These are phyloP conservation scores for Tolypocladium nubicola DNA, from an alignment of 2,329 filamentous ascomycete species.

Conservation along the genomic window DNA sequence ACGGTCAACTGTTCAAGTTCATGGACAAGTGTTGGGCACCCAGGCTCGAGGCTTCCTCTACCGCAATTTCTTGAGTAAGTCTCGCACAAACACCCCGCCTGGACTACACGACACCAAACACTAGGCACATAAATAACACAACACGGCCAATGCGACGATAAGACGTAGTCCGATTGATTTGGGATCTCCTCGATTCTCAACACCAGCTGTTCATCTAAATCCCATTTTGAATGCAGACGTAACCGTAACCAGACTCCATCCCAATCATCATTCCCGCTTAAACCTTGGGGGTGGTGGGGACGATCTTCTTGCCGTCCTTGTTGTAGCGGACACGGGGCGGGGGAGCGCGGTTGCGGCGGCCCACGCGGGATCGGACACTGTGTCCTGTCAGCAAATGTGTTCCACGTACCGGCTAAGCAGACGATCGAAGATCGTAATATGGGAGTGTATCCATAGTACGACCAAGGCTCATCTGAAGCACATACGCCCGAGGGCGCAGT, in stretches of 20 bases:
- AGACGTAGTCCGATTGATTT: constrained; percentile 14
- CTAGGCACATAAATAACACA: not conserved
- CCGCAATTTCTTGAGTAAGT: not conserved
- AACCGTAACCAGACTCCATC: constrained; percentile 27
- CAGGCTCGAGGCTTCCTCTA: too few relatives aligned
- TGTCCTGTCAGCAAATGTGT: constrained; percentile 29
- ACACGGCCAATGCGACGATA: constrained; percentile 1
- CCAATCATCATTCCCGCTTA: constrained; percentile 21
- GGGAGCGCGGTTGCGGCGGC: constrained; percentile 97
- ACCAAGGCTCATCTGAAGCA: constrained; percentile 52
- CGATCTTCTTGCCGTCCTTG: constrained; percentile 99
- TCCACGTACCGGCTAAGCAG: constrained; percentile 15
- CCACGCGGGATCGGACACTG: constrained; percentile 93
- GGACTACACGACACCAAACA: too few relatives aligned
- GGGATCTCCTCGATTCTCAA: constrained; percentile 12
- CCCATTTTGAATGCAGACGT: constrained; percentile 26
- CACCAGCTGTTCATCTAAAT: constrained; percentile 24
- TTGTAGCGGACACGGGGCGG: constrained; percentile 98
- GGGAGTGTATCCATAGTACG: constrained; percentile 30
- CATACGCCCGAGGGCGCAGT: constrained; percentile 39
- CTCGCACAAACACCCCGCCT: not conserved
- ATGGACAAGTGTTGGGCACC: not conserved
- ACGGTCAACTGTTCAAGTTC: not conserved
- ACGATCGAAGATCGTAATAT: constrained; percentile 3
- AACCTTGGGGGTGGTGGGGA: constrained; percentile 50